phyloP scores from a whole-genome alignment of 441 rosid genomes.

The Syzygium syzygioides region DNA sequence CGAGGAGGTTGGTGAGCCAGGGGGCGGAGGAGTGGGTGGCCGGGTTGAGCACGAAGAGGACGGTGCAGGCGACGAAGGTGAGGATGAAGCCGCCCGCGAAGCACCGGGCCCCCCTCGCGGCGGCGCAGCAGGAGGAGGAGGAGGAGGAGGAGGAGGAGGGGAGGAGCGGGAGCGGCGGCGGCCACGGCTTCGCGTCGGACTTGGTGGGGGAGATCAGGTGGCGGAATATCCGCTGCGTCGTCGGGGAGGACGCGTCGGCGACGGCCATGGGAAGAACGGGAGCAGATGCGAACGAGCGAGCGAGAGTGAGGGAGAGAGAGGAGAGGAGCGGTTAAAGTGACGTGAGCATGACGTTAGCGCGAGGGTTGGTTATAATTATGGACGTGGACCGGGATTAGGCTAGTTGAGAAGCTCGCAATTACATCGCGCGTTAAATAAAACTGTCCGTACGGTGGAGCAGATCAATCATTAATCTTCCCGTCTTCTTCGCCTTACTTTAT shows the following conservation, averaged over 20 bases:
- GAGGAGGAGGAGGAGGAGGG: too few relatives aligned
- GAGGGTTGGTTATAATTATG: neutral
- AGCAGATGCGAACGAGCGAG: too few relatives aligned
- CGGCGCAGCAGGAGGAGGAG: neutral
- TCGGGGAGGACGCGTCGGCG: neutral
- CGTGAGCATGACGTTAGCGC: neutral
- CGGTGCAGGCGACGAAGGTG: neutral
- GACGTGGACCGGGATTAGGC: too few relatives aligned
- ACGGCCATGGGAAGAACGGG: neutral
- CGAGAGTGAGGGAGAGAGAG: neutral
- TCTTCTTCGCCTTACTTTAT: too few relatives aligned
- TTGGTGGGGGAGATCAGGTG: neutral
- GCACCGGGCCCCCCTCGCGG: neutral
- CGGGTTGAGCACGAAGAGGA: constrained; percentile 2
- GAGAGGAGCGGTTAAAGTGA: neutral
- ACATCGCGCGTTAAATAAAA: neutral
- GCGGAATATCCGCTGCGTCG: neutral
- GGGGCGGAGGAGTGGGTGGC: constrained; percentile 6
- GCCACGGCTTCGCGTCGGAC: neutral
- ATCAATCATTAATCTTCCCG: neutral
- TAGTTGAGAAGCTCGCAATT: too few relatives aligned
- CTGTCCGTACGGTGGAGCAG: neutral
- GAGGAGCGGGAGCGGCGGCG: neutral
- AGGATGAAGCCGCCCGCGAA: constrained; percentile 15
- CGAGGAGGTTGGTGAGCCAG: constrained; percentile 2